Percentiles rank a stretch among this genome's conserved stretches.
Conservation (phyloP, 169 alveolate species). For the Plasmodium relictum region DNA sequence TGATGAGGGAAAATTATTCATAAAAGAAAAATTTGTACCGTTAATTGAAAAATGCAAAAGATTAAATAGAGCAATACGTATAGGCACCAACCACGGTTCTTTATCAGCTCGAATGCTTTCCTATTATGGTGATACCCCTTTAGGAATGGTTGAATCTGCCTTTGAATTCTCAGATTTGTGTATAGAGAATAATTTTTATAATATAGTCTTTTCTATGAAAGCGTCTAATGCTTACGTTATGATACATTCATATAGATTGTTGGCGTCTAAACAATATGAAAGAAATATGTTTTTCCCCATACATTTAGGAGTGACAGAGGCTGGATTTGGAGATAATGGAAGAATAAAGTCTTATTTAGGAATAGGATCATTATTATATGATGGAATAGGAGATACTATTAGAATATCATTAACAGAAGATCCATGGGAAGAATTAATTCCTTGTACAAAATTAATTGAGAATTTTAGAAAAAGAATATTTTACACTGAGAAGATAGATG, state of each 20-base stretch:
- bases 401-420: constrained; percentile 91
- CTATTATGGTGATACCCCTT: constrained; percentile 89
- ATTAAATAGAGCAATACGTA: constrained; percentile 84
- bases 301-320: constrained; percentile 92
- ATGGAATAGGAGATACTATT: constrained; percentile 92
- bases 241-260: constrained; percentile 88
- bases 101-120: constrained; percentile 87
- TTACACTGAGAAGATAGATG: not conserved
- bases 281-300: constrained; percentile 85
- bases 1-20: constrained; percentile 80
- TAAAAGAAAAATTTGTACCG: constrained; percentile 83
- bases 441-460: constrained; percentile 78
- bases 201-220: constrained; percentile 88
- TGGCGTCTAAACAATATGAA: constrained; percentile 82
- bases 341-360: constrained; percentile 88
- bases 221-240: constrained; percentile 87
- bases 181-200: constrained; percentile 81
- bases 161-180: constrained; percentile 88
- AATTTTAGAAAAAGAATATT: constrained; percentile 67
- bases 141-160: constrained; percentile 91
- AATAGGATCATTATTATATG: constrained; percentile 89
- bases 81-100: constrained; percentile 90
- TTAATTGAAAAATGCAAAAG: constrained; percentile 86
- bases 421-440: constrained; percentile 89
- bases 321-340: constrained; percentile 91